A percentile compares a stretch with the other conserved stretches of the same genome.
Evolutionary conservation across 2,329 filamentous ascomycete genomes (phyloP).

Genomic region (Diaporthe nobilis): DNA sequence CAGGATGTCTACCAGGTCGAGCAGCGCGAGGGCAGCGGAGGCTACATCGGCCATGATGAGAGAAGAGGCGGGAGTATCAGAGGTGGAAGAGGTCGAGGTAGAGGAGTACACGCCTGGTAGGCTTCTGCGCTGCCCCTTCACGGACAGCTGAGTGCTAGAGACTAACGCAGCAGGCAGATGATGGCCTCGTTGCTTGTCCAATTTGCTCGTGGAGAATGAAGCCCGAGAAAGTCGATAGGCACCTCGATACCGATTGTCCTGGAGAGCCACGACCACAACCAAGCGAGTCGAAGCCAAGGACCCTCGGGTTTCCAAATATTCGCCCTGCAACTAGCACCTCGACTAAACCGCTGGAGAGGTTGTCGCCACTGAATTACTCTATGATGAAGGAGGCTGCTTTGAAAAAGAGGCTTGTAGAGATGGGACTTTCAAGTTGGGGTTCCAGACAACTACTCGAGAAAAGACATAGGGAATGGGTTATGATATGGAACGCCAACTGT

Average conservation of each 20-base stretch:
- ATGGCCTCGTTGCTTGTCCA: slow-evolving; percentile 87
- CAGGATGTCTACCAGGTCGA: slow-evolving; percentile 67
- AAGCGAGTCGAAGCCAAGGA: slow-evolving; percentile 46
- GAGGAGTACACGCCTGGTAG: slow-evolving; percentile 51
- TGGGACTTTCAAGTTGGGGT: slow-evolving; percentile 82
- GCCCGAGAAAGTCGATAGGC: slow-evolving; percentile 80
- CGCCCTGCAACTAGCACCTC: slow-evolving; percentile 43
- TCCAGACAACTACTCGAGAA: slow-evolving; percentile 78
- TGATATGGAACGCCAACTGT: slow-evolving; percentile 97
- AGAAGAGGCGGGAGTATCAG: slow-evolving; percentile 47
- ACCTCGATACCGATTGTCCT: slow-evolving; percentile 77
- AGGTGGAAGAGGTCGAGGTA: slow-evolving; percentile 52
- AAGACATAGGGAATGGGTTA: slow-evolving; percentile 93
- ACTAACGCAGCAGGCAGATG: slow-evolving; percentile 60
- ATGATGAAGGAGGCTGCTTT: slow-evolving; percentile 85
- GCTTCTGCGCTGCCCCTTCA: background rate
- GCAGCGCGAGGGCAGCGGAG: slow-evolving; percentile 57
- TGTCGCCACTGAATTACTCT: slow-evolving; percentile 88
- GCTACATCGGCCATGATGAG: slow-evolving; percentile 54
- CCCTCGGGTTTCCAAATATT: background rate
- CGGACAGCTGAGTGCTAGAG: background rate
- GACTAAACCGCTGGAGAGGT: slow-evolving; percentile 67
- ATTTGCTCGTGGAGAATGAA: slow-evolving; percentile 88
- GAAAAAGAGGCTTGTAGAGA: slow-evolving; percentile 84
- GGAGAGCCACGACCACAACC: slow-evolving; percentile 54